Percentiles rank a stretch among this genome's conserved stretches.
Evolutionary conservation across 2,329 filamentous ascomycete genomes (phyloP).

Genomic region (Nemania abortiva): DNA sequence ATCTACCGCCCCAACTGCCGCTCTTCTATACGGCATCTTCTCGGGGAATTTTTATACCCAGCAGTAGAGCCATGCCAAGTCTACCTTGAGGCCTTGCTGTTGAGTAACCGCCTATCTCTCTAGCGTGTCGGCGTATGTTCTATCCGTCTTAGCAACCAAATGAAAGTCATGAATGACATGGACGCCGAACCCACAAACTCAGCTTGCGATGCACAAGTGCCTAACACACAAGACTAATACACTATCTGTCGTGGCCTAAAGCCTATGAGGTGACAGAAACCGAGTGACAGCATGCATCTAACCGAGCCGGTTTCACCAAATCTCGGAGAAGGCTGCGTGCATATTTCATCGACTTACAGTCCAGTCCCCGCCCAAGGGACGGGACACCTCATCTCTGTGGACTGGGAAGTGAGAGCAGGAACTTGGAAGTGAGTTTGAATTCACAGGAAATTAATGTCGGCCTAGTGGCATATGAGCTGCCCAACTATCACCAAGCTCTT

Average conservation of each 20-base stretch:
- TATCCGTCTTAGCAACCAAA: neutral
- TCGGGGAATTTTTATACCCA: neutral
- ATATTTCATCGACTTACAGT: slow-evolving; percentile 42
- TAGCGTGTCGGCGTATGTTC: neutral
- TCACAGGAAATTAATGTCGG: neutral
- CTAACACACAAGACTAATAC: slow-evolving; percentile 22
- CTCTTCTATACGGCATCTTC: slow-evolving; percentile 14
- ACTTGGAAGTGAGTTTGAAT: neutral
- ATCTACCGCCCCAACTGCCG: neutral
- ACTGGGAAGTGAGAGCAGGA: neutral
- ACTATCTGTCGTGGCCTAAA: slow-evolving; percentile 28
- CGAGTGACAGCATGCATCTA: slow-evolving; percentile 40
- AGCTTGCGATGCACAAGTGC: slow-evolving; percentile 27
- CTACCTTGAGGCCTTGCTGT: neutral
- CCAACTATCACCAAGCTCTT: neutral
- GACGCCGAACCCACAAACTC: neutral
- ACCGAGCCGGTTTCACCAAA: slow-evolving; percentile 45
- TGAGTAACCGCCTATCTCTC: slow-evolving; percentile 7
- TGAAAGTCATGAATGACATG: no score
- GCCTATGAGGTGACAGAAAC: slow-evolving; percentile 1
- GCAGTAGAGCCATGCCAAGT: slow-evolving; percentile 7
- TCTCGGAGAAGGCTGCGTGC: slow-evolving; percentile 49
- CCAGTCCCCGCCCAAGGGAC: slow-evolving; percentile 5
- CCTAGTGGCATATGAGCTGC: neutral
- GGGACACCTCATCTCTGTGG: neutral